phyloP scores from a whole-genome alignment of 345 rosid genomes.

The Eutrema yunnanense region DNA sequence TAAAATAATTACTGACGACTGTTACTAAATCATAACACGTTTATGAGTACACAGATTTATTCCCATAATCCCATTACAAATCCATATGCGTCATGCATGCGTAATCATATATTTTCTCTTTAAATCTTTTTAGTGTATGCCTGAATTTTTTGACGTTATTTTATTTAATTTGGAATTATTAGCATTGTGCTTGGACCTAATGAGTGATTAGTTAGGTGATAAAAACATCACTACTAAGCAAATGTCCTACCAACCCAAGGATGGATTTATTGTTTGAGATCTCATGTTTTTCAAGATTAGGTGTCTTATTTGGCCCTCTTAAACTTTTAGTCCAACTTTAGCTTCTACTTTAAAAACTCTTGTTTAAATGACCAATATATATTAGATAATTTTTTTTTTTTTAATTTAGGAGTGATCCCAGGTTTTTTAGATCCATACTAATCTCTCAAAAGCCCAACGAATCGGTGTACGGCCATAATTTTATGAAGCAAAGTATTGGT shows the following conservation, averaged over 20 bases:
- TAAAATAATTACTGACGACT: no score
- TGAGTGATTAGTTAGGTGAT: constrained; percentile 29
- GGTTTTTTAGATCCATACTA: no score
- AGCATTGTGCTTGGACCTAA: constrained; percentile 14
- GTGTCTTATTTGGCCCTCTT: neutral
- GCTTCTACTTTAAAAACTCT: neutral
- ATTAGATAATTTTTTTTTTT: no score
- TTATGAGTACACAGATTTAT: neutral
- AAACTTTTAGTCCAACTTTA: constrained; percentile 8
- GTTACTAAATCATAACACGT: neutral
- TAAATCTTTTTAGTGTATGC: neutral
- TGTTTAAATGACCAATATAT: neutral
- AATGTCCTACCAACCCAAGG: constrained; percentile 25
- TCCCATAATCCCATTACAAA: neutral
- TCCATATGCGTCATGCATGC: constrained; percentile 26
- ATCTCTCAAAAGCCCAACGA: no score
- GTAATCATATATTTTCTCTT: neutral
- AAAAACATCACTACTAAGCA: constrained; percentile 4
- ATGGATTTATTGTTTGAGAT: neutral
- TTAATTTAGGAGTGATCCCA: no score
- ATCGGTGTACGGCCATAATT: no score
- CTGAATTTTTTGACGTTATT: neutral
- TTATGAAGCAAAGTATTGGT: no score
- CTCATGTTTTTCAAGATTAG: constrained; percentile 9
- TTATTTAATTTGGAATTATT: neutral